Base-by-base conservation (phyloP, 2,329 filamentous ascomycete genomes). In the Colletotrichum tropicale region DNA sequence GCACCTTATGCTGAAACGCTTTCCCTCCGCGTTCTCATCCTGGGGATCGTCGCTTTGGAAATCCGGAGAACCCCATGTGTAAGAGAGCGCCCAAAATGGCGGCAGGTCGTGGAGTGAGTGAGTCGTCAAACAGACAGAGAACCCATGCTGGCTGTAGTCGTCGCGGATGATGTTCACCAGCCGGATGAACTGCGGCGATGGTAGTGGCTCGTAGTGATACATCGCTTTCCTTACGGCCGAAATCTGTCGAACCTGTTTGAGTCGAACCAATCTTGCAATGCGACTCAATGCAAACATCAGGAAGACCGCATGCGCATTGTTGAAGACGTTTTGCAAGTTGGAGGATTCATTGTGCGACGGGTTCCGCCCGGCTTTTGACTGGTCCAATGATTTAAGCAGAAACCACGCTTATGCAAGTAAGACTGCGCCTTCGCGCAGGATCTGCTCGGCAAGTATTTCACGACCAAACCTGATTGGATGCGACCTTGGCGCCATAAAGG, bases 121-220 rank as follows among this genome's bases (percentile, higher is more conserved):
- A 4, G 43, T 48, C 3, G 28, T 43, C 6, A 74, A 21, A 10
- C 43, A 43, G 21, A 74, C 18, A 6, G 34, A 58, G 28, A 74
- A 74, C 2, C 56, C 32, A 9, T 74, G 32, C 18, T 9, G n/a
- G 1, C 21, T 26, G 34, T 32, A 34, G 3, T 18, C 8, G 18
- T 74, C 38, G 8, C 13, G 56, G 5, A 36, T 2, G 10, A 76
- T 69, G 10, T 65, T 58, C 21, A 76, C 18, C 6, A 76, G 60
- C 12, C 64, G 70, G 21, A 76, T 58, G 8, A 52, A 74, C 10
- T 43, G 26, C 8, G 56, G 43, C 3, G 55, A 26, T 8, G 69
- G 68, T 6, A 72, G 24, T 60, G 84, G 38, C n/a, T 26, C 21
- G 30, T 66, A 66, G 24, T 24, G 28, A 24, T 66, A 66, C 36